Percentiles rank a stretch among this genome's conserved stretches.
These are phyloP conservation scores for Cercospora canescens DNA, from an alignment of 2,329 filamentous ascomycete genomes.

Conservation along the genomic window DNA sequence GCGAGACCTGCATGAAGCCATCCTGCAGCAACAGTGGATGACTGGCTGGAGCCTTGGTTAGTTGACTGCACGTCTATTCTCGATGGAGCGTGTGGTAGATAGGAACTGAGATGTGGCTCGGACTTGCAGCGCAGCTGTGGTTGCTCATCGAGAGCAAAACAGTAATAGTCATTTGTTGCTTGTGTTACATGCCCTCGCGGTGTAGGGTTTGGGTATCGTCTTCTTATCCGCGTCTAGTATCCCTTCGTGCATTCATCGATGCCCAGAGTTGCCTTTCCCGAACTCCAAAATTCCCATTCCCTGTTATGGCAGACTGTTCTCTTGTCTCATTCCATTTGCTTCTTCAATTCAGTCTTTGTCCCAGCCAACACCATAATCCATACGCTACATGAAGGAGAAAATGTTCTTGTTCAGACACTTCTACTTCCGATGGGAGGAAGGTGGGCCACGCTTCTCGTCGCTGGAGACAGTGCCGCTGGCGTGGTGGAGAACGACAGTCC, in stretches of 20 bases:
- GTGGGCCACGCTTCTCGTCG: conserved; percentile 1
- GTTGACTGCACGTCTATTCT: not conserved
- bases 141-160: not conserved
- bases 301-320: not conserved
- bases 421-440: not conserved
- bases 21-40: not conserved
- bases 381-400: not conserved
- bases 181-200: not conserved
- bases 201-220: not conserved
- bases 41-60: not conserved
- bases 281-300: not conserved
- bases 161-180: not conserved
- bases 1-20: conserved; percentile 3
- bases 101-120: not conserved
- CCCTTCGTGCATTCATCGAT: not conserved
- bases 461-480: conserved; percentile 14
- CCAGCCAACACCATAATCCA: not conserved
- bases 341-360: not conserved
- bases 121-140: not conserved
- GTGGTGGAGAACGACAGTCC: conserved; percentile 18
- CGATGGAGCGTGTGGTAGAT: not conserved
- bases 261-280: not conserved
- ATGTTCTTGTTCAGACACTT: not conserved
- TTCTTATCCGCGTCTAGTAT: not conserved
- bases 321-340: not conserved